phyloP scores from a whole-genome alignment of 495 filamentous ascomycete species.

The Pyronema omphalodes region DNA sequence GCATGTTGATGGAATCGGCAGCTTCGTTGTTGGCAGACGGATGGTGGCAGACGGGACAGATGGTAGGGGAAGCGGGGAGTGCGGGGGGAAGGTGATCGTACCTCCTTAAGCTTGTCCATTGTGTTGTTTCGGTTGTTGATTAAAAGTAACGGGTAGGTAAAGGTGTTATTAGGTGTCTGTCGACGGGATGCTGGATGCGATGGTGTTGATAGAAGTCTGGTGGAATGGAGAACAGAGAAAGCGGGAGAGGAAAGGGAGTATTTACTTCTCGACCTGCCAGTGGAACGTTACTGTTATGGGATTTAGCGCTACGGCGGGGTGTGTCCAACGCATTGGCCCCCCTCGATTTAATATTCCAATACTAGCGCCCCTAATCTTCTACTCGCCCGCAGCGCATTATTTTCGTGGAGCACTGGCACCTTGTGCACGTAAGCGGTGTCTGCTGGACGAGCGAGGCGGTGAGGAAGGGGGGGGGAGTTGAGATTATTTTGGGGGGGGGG shows the following conservation, averaged over 20 bases:
- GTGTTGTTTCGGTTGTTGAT: slow-evolving; percentile 4
- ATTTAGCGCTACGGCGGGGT: not conserved
- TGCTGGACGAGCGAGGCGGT: not conserved
- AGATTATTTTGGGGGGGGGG: too few relatives aligned
- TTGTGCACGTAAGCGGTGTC: too few relatives aligned
- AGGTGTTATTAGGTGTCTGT: not conserved
- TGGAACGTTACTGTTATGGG: not conserved
- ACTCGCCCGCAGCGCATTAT: too few relatives aligned
- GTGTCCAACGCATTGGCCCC: not conserved
- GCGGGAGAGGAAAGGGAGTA: slow-evolving; percentile 2
- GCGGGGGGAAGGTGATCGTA: slow-evolving; percentile 12
- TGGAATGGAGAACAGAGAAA: slow-evolving; percentile 1
- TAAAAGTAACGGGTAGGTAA: slow-evolving; percentile 14
- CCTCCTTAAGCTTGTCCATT: slow-evolving; percentile 33
- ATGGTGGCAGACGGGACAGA: not conserved
- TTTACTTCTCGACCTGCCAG: not conserved
- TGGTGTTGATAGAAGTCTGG: slow-evolving; percentile 6
- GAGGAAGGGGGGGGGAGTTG: not conserved
- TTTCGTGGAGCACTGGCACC: too few relatives aligned
- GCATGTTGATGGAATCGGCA: not conserved
- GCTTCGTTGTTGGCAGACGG: not conserved
- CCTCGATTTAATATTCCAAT: not conserved
- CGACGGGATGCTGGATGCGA: not conserved
- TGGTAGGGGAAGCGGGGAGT: not conserved
- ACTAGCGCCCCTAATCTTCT: not conserved